These are phyloP conservation scores for Trametes maxima DNA, from an alignment of 768 basidiomycete species.

Conservation along the genomic window DNA sequence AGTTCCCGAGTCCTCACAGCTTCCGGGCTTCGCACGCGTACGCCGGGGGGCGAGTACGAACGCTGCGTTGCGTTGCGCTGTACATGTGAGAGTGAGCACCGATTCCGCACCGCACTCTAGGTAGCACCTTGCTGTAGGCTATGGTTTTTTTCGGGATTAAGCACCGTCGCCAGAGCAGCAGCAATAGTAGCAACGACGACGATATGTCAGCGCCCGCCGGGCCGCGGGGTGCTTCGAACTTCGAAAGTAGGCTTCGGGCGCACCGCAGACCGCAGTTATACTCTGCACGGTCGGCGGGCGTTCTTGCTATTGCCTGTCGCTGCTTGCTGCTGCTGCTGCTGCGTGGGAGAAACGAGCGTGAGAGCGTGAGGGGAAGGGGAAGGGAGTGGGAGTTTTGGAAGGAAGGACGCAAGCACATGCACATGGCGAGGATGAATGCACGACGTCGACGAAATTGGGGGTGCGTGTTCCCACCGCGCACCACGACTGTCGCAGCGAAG, in stretches of 20 bases:
- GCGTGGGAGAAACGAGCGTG: neutral
- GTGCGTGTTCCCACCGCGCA: neutral
- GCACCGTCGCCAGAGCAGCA: no score
- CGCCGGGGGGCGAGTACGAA: no score
- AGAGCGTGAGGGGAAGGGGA: neutral
- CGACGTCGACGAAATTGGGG: neutral
- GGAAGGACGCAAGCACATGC: neutral
- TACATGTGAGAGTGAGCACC: no score
- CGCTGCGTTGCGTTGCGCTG: no score
- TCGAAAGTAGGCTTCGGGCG: neutral
- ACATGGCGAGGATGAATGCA: neutral
- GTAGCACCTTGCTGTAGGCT: no score
- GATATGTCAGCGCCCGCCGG: no score
- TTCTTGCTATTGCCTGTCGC: neutral
- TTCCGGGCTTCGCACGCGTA: no score
- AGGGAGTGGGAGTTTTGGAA: neutral
- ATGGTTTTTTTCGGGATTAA: no score
- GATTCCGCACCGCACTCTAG: no score
- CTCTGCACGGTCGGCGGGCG: neutral
- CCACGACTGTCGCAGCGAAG: constrained; percentile 12
- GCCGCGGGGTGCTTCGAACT: neutral
- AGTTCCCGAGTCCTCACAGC: no score
- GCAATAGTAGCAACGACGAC: no score
- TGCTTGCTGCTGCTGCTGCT: no score
- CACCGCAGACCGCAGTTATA: constrained; percentile 2